Evolutionary conservation across 331 rosid species (phyloP), one percentile per base, ranked within the genome.

Genomic region (Stylosanthes scabra): DNA sequence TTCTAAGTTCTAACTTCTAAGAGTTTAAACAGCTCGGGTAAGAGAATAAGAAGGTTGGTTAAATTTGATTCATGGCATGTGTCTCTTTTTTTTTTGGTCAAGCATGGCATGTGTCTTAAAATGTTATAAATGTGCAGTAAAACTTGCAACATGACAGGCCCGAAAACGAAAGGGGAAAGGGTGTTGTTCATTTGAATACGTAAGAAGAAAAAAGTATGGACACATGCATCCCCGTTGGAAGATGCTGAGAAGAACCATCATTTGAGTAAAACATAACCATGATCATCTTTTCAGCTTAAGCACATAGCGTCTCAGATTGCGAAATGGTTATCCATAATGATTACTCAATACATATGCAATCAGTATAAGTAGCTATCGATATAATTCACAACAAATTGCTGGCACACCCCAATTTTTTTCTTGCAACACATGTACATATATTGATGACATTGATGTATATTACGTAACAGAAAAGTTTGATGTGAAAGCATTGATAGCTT

Each of bases 401-500:
- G 67, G 76, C 54, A 31, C 45, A 59, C 72, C 8, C 49, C 64
- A 54, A 54, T 74, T 56, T 44, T 73, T 34, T 12, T 44, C 59
- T 61, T 3, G 62, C 51, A 14, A 61, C 82, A 25, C 50, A 15
- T 51, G 57, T 49, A 10, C 9, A 10, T 44, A 13, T 51, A 4
- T 2, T 55, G 50, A 46, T 27, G 50, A 46, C 14, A 58, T 5
- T 41, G 16, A 59, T 66, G 71, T 27, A 34, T 61, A 69, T 55
- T 57, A 39, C 68, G 52, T 11, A 59, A 51, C 59, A 47, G 12
- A 57, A 57, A 59, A 65, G 72, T 55, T 61, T 39, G 59, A 28
- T 71, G 39, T 40, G 47, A n/a, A 74, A 68, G 42, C 37, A 64
- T 58, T 11, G 47, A 75, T 59, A 66, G 58, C 29, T 67, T 71